Evolutionary conservation across 176 grass and related monocot genomes (phyloP), one percentile per base, ranked within the genome.

Genomic region (Olyra latifolia): DNA sequence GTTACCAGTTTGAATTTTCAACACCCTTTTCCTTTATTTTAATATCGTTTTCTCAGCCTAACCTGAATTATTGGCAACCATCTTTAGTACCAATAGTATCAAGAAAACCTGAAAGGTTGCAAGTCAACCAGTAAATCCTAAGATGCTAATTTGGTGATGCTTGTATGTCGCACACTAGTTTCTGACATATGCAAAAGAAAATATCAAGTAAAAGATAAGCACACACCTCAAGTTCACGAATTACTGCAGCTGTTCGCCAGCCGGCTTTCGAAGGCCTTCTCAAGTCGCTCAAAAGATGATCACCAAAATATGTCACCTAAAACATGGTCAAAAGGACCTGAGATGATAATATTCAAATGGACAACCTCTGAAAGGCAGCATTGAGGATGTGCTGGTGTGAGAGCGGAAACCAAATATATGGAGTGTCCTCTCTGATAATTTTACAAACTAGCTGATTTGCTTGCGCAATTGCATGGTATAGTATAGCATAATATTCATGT

Each of bases 231-330:
- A 99, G 92, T 88, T 99, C 96, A 12, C 88, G 79, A 91, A 95
- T 95, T 62, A 99, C 94, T 66, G 96, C 96, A 79, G 90, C 92
- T 77, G 96, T 99, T 85, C 96, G 85, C 96, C 95, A 98, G 54
- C 92, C 95, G 83, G 92, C 90, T 92, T 98, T 94, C 52, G 95
- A 84, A 78, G 95, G 92, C 44, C 95, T 92, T 94, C 88, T 98
- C 72, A 98, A 90, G 71, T 94, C 95, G 55, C 92, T 94, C n/a
- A 98, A 87, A 63, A 98, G 88, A 86, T 98, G 95, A 66, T 98
- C 95, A 60, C 95, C 95, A 83, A 98, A 98, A 77, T 98, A 81
- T 86, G 95, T 98, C 11, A 98, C 95, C 95, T 95, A 90, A 55
- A 13, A 55, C 16, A 82, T 72, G n/a, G 43, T 28, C 54, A 75